Conservation (phyloP, 2,329 filamentous ascomycete species). For the Rutstroemia sydowiana region DNA sequence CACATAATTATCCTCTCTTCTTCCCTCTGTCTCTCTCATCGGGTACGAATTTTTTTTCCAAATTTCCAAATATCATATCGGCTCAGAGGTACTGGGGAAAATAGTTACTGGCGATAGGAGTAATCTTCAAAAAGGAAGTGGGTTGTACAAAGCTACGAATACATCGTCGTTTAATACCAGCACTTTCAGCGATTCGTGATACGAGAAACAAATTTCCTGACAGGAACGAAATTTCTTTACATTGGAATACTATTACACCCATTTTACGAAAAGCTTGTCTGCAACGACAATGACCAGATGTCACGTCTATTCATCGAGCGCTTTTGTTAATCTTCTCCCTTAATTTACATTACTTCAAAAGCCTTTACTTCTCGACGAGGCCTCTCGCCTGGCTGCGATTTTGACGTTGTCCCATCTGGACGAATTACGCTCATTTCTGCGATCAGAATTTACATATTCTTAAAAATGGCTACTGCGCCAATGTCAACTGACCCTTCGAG, state of each 20-base stretch:
- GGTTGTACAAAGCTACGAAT: conserved; percentile 8
- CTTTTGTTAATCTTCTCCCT: conserved; percentile 31
- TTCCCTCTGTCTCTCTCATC: background rate
- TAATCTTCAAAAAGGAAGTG: conserved; percentile 8
- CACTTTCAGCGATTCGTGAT: conserved; percentile 1
- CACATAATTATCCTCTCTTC: background rate
- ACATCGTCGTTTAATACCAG: conserved; percentile 2
- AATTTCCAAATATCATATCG: background rate
- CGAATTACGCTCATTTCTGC: conserved; percentile 25
- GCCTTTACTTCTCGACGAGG: conserved; percentile 20
- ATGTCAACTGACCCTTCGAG: conserved; percentile 43
- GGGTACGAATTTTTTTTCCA: background rate
- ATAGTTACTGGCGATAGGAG: conserved; percentile 5
- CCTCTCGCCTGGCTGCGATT: conserved; percentile 27
- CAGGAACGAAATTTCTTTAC: background rate
- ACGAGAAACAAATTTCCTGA: conserved; percentile 4
- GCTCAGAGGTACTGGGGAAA: conserved; percentile 1
- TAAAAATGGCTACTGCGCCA: conserved; percentile 40
- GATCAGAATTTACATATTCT: conserved; percentile 13
- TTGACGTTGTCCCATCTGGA: conserved; percentile 27
- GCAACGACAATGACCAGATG: conserved; percentile 32
- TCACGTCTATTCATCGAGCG: conserved; percentile 29
- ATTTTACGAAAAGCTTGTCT: conserved; percentile 18
- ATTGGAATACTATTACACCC: background rate
- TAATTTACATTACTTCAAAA: conserved; percentile 26